These are phyloP conservation scores for Irpex sp. DNA, from an alignment of 1,284 basidiomycete genomes.

Conservation along the genomic window DNA sequence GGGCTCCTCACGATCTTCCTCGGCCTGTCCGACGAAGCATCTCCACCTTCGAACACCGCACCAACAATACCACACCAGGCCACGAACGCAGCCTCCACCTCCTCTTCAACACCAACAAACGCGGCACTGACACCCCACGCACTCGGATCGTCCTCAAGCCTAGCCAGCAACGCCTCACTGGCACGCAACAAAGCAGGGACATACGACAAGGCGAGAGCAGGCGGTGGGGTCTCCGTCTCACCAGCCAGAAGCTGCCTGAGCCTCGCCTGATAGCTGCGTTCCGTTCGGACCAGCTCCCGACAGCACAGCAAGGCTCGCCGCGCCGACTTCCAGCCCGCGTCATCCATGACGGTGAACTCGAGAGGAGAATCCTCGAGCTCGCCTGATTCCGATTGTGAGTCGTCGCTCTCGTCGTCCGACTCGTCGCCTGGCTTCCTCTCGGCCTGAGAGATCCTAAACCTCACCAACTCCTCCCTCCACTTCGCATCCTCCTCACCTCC, in stretches of 20 bases:
- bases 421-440: conserved; percentile 13
- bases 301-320: conserved; percentile 55
- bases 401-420: not conserved
- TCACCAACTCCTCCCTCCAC: not conserved
- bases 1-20: conserved; percentile 16
- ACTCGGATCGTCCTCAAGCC: conserved; percentile 55
- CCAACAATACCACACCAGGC: conserved; percentile 63
- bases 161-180: conserved; percentile 42
- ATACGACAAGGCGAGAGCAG: conserved; percentile 50
- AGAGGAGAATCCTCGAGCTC: conserved; percentile 15
- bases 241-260: conserved; percentile 37
- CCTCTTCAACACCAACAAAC: conserved; percentile 50
- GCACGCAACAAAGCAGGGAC: conserved; percentile 45
- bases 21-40: conserved; percentile 10
- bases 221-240: conserved; percentile 40
- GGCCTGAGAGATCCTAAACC: conserved; percentile 10
- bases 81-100: conserved; percentile 52
- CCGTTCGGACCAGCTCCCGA: conserved; percentile 62
- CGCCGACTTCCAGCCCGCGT: conserved; percentile 48
- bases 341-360: conserved; percentile 12
- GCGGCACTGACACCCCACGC: conserved; percentile 58
- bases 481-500: not conserved
- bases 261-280: conserved; percentile 55
- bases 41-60: conserved; percentile 40
- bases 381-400: not conserved